A percentile compares a stretch with the other conserved stretches of the same genome.
phyloP scores from a whole-genome alignment of 768 basidiomycete species.

The Boletus sp. region DNA sequence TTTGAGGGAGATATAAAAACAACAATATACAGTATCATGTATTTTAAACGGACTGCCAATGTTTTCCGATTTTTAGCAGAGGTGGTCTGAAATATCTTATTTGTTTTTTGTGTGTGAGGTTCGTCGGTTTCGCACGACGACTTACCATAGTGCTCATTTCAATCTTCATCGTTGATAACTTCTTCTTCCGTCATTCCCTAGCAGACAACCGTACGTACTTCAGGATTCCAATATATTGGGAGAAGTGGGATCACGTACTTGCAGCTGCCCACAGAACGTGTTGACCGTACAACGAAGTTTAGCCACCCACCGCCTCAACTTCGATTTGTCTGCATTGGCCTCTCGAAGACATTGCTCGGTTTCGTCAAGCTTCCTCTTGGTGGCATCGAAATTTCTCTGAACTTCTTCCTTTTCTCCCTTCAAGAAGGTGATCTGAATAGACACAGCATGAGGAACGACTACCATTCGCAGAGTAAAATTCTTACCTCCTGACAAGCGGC shows the following conservation, averaged over 20 bases:
- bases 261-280: slow-evolving; percentile 10
- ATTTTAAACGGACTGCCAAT: too few species aligned
- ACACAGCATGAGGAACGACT: not conserved
- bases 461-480: not conserved
- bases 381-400: slow-evolving; percentile 12
- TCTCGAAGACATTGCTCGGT: slow-evolving; percentile 19
- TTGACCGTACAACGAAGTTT: slow-evolving; percentile 11
- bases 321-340: slow-evolving; percentile 14
- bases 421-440: slow-evolving; percentile 15
- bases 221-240: not conserved
- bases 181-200: slow-evolving; percentile 11
- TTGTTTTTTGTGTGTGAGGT: too few species aligned
- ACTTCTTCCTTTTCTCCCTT: slow-evolving; percentile 15
- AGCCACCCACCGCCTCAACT: slow-evolving; percentile 9
- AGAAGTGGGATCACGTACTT: slow-evolving; percentile 3
- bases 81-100: too few species aligned
- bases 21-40: too few species aligned
- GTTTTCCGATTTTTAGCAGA: too few species aligned
- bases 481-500: slow-evolving; percentile 12
- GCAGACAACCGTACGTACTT: not conserved
- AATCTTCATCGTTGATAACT: not conserved
- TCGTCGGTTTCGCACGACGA: too few species aligned
- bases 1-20: too few species aligned
- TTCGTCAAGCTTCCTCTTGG: slow-evolving; percentile 18
- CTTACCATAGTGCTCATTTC: too few species aligned